A percentile compares a stretch with the other conserved stretches of the same genome.
phyloP scores from a whole-genome alignment of 371 early-diverging fungal genomes.

The Funneliformis caledonium region DNA sequence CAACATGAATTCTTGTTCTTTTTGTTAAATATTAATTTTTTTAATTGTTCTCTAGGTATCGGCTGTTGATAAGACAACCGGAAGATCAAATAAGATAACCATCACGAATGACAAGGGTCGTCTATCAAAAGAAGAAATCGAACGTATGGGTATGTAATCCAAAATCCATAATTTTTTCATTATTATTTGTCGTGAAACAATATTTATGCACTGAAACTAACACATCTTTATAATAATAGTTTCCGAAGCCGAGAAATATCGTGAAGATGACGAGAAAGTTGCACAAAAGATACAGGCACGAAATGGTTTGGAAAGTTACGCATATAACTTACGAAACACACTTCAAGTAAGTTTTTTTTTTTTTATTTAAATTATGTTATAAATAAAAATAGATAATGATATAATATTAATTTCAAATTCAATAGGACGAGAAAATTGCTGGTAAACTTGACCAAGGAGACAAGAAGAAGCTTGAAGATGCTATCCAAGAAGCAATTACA shows the following conservation, averaged over 20 bases:
- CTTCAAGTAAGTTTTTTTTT: conserved; percentile 54
- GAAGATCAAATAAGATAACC: conserved; percentile 91
- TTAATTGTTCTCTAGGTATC: conserved; percentile 42
- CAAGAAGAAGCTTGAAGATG: conserved; percentile 80
- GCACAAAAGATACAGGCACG: conserved; percentile 84
- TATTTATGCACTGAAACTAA: background rate
- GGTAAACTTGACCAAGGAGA: conserved; percentile 82
- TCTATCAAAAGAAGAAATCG: conserved; percentile 94
- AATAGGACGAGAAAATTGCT: conserved; percentile 86
- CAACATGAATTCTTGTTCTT: no score
- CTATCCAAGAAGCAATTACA: conserved; percentile 84
- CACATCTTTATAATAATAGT: conserved; percentile 44
- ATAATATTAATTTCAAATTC: background rate
- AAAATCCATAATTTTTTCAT: conserved; percentile 56
- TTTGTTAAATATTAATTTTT: no score
- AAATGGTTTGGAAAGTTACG: conserved; percentile 84
- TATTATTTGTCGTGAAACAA: background rate
- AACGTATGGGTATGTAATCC: conserved; percentile 88
- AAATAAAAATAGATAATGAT: no score
- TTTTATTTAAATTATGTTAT: background rate
- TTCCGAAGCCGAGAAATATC: conserved; percentile 93
- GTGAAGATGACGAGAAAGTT: conserved; percentile 93
- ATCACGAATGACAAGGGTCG: conserved; percentile 96
- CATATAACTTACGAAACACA: conserved; percentile 86
- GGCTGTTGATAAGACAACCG: conserved; percentile 96